These are phyloP conservation scores for Fomitopsis pulvina DNA, from an alignment of 768 basidiomycete genomes.

Conservation along the genomic window DNA sequence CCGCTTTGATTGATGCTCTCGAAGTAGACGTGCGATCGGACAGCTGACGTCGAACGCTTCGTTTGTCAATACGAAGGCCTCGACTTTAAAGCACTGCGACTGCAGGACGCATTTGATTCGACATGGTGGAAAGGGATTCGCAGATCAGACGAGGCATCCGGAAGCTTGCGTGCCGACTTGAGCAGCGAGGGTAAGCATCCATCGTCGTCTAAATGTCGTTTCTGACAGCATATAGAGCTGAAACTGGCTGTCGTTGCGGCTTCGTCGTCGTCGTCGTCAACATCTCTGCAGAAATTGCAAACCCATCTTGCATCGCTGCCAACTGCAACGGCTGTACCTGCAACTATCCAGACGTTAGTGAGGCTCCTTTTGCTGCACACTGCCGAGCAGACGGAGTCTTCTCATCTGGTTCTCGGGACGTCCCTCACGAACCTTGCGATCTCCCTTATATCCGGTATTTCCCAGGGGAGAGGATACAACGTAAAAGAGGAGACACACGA, in stretches of 20 bases:
- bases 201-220: not conserved
- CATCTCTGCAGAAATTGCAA: conserved; percentile 29
- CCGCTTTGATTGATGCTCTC: not conserved
- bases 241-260: conserved; percentile 9
- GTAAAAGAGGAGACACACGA: conserved; percentile 66
- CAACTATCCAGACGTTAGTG: conserved; percentile 49
- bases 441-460: conserved; percentile 63
- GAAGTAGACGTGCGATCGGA: conserved; percentile 47
- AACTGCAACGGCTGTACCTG: conserved; percentile 63
- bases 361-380: conserved; percentile 69
- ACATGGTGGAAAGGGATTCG: conserved; percentile 57
- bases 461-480: conserved; percentile 71
- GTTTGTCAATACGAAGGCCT: conserved; percentile 43
- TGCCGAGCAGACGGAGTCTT: conserved; percentile 49
- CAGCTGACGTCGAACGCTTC: conserved; percentile 40
- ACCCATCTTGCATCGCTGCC: conserved; percentile 61
- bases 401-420: conserved; percentile 75
- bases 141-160: conserved; percentile 17
- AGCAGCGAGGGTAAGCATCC: conserved; percentile 41
- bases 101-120: conserved; percentile 71
- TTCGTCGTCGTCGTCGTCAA: conserved; percentile 5
- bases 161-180: conserved; percentile 40
- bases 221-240: conserved; percentile 17
- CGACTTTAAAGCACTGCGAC: conserved; percentile 53
- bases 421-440: conserved; percentile 75